A percentile compares a stretch with the other conserved stretches of the same genome.
phyloP scores from a whole-genome alignment of 2,329 filamentous ascomycete species.

The Talaromyces sp. region DNA sequence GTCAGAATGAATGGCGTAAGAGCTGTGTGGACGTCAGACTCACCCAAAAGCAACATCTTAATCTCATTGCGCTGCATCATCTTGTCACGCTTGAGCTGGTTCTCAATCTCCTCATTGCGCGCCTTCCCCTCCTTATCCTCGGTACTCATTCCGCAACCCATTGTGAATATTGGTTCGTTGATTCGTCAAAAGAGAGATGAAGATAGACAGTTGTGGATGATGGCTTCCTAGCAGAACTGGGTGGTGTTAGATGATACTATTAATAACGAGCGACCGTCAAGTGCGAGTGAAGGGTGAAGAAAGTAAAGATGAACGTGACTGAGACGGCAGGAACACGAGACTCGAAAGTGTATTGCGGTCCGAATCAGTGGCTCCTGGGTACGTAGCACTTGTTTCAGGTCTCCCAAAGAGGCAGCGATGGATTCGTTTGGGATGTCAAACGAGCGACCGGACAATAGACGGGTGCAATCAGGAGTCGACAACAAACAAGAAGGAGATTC shows the following conservation, averaged over 20 bases:
- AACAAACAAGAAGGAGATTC: background rate
- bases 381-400: background rate
- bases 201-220: background rate
- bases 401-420: background rate
- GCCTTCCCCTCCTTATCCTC: conserved; percentile 99
- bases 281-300: background rate
- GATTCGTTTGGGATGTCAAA: background rate
- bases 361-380: background rate
- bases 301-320: background rate
- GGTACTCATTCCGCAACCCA: conserved; percentile 99
- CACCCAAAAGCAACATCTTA: conserved; percentile 99
- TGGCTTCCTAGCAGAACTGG: conserved; percentile 4
- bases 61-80: conserved; percentile 99
- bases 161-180: conserved; percentile 56
- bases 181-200: conserved; percentile 11
- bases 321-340: background rate
- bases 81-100: conserved; percentile 96
- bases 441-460: background rate
- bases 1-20: background rate
- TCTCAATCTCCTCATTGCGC: conserved; percentile 99
- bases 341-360: background rate
- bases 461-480: background rate
- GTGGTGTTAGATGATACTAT: background rate
- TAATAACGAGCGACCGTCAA: background rate
- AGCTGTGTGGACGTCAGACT: conserved; percentile 37